Evolutionary conservation across 495 filamentous ascomycete genomes (phyloP), one percentile per base, ranked within the genome.

Genomic region (Achaetomiella virescens): DNA sequence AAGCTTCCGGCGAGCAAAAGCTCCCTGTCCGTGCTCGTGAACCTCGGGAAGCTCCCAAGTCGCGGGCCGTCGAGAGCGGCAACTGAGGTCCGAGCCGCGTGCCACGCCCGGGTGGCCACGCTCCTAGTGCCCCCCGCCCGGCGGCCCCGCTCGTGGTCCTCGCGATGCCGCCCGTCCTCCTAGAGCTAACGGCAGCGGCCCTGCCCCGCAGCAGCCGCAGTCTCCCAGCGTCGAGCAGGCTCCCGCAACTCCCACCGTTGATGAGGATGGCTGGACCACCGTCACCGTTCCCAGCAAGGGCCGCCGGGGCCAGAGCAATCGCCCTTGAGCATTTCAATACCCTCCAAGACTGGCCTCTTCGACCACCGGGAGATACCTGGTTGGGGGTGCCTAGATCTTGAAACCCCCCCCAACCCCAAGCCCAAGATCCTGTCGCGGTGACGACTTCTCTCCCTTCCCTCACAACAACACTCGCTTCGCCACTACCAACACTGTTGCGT

Each of bases 181-280:
- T 47, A 73, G 76, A 49, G 66, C 67, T n/a, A 80, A 81, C 54
- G 75, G 75, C 24, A 70, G 60, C 43, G 57, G 61, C 24, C 37
- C 66, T 15, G 54, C 70, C 17, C 44, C 66, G 20, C 62, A 70
- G 47, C 49, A 70, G 14, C 59, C 70, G 6, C 65, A 70, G 35
- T 57, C 75, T 25, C 51, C 70, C 17, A 57, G 15, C 22, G 58
- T 58, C 10, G 59, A 71, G 21, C 55, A 72, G 55, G 54, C 55
- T 15, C 65, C 66, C 9, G 15, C 66, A 8, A 64, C 64, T 3
- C 63, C 66, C 10, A 57, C 70, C 31, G 70, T 69, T 6, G 84
- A 88, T 54, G 84, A 85, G 22, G 88, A 90, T 60, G 86, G 86
- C 57, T 89, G 88, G 86, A 90, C 86, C 67, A 89, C 85, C 12